Evolutionary conservation across 2,329 filamentous ascomycete genomes (phyloP).

Genomic region (Verticillium albo-atrum): DNA sequence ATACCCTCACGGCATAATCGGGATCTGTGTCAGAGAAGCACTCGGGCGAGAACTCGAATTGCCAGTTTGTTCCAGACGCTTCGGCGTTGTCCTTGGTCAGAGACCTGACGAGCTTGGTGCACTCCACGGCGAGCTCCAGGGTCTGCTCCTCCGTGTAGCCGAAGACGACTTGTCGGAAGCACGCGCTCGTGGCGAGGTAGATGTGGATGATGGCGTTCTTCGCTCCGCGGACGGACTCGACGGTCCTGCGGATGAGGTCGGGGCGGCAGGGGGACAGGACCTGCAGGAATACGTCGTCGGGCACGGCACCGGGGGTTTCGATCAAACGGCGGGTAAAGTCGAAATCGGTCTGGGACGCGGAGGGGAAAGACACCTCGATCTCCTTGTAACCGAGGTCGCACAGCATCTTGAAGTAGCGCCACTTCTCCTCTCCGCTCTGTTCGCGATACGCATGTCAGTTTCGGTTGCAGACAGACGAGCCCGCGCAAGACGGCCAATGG

Average conservation of each 20-base stretch:
- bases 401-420: constrained; percentile 92
- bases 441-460: too few species aligned
- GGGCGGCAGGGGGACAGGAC: constrained; percentile 88
- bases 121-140: constrained; percentile 76
- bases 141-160: constrained; percentile 79
- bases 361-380: constrained; percentile 94
- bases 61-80: constrained; percentile 60
- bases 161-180: constrained; percentile 90
- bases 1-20: constrained; percentile 78
- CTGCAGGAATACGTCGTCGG: constrained; percentile 87
- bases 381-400: constrained; percentile 92
- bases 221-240: constrained; percentile 81
- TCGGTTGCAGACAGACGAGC: too few species aligned
- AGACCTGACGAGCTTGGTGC: constrained; percentile 79
- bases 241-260: constrained; percentile 84
- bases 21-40: constrained; percentile 86
- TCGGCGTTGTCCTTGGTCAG: constrained; percentile 77
- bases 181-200: constrained; percentile 93
- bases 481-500: not conserved
- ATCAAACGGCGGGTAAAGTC: constrained; percentile 87
- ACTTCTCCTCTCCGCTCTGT: constrained; percentile 92
- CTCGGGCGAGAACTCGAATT: constrained; percentile 81
- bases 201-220: constrained; percentile 95
- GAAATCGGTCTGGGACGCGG: constrained; percentile 91
- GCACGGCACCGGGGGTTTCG: constrained; percentile 75